phyloP scores from a whole-genome alignment of 1,139 yeast genomes.

The Arxiozyma heterogenica region DNA sequence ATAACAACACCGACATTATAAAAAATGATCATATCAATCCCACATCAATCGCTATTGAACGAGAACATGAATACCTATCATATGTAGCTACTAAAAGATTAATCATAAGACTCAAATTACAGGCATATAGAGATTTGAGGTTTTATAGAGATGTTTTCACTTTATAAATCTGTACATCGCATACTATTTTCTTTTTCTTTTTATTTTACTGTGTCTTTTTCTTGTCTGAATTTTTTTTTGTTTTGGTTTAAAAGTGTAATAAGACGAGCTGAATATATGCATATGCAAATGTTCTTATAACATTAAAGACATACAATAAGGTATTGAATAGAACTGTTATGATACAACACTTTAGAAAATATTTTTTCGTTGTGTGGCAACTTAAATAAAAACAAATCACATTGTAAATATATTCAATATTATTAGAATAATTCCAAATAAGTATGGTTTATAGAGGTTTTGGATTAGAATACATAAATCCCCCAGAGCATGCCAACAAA shows the following conservation, averaged over 20 bases:
- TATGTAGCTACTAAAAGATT: conserved; percentile 14
- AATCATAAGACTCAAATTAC: conserved; percentile 15
- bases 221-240: too few species aligned
- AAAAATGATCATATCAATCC: not conserved
- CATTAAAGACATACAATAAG: too few species aligned
- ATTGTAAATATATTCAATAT: too few species aligned
- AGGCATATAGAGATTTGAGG: conserved; percentile 20
- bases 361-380: not conserved
- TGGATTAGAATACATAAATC: conserved; percentile 33
- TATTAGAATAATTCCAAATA: too few species aligned
- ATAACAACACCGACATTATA: not conserved
- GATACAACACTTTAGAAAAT: too few species aligned
- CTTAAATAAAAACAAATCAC: not conserved
- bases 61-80: conserved; percentile 7
- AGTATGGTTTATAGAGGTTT: conserved; percentile 35
- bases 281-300: too few species aligned
- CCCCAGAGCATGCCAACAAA: conserved; percentile 34
- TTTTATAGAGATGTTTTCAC: conserved; percentile 24
- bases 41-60: not conserved
- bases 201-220: too few species aligned
- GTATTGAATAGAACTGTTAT: too few species aligned
- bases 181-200: too few species aligned
- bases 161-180: conserved; percentile 7
- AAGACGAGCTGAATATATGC: too few species aligned
- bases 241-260: too few species aligned